Evolutionary conservation across 164 flowering plant species (phyloP).

Genomic region (Stephania japonica): DNA sequence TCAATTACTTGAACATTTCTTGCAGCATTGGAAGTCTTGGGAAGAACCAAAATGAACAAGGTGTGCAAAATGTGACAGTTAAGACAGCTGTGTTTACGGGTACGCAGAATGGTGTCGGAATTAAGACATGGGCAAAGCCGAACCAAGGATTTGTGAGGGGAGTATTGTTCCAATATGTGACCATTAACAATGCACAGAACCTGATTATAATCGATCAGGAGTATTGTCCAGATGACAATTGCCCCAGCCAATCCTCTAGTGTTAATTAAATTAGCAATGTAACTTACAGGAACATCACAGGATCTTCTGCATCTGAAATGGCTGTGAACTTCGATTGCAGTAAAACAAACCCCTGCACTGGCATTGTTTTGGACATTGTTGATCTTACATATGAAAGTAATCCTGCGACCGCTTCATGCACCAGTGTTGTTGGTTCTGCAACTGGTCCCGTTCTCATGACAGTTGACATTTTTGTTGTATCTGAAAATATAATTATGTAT

Average conservation of each 20-base stretch:
- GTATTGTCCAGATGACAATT: constrained; percentile 6
- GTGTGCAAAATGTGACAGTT: constrained; percentile 17
- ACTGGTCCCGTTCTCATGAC: background rate
- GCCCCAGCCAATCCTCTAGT: background rate
- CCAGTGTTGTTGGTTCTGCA: constrained; percentile 1
- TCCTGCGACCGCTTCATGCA: constrained; percentile 2
- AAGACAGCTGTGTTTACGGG: constrained; percentile 5
- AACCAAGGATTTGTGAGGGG: constrained; percentile 11
- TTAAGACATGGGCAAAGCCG: constrained; percentile 15
- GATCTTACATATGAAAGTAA: constrained; percentile 4
- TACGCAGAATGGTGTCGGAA: constrained; percentile 11
- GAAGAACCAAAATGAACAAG: constrained; percentile 9
- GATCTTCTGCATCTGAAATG: constrained; percentile 3
- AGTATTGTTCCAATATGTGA: constrained; percentile 7
- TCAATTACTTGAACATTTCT: background rate
- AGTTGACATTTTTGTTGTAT: too few species aligned
- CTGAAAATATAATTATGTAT: too few species aligned
- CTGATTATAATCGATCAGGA: constrained; percentile 13
- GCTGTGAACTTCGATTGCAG: constrained; percentile 15
- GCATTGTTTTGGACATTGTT: too few species aligned
- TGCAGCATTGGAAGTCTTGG: constrained; percentile 18
- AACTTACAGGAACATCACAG: background rate
- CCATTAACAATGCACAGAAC: constrained; percentile 5
- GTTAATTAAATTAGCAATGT: constrained; percentile 5
- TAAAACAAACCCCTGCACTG: background rate